Evolutionary conservation across 2,329 filamentous ascomycete genomes (phyloP).

Genomic region (Didymella glomerata): DNA sequence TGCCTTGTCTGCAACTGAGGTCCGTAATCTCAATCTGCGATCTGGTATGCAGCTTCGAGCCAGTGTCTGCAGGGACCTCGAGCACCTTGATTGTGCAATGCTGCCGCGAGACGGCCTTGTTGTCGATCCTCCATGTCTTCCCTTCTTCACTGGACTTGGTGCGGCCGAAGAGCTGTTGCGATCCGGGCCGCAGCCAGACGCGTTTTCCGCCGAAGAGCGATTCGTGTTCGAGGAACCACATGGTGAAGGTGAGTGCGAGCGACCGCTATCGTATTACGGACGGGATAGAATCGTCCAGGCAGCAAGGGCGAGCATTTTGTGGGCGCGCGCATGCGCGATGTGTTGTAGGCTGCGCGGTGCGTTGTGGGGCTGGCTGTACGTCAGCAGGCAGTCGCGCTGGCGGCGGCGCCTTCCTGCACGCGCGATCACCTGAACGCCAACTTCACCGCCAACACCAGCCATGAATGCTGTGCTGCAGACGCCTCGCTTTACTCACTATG

Average conservation of each 20-base stretch:
- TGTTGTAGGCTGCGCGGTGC: constrained; percentile 11
- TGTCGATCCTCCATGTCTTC: constrained; percentile 67
- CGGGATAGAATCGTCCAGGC: constrained; percentile 1
- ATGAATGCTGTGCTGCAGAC: not conserved
- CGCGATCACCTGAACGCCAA: constrained; percentile 21
- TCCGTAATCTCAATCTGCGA: constrained; percentile 80
- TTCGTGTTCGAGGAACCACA: constrained; percentile 66
- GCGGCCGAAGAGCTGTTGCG: constrained; percentile 84
- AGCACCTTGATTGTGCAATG: constrained; percentile 82
- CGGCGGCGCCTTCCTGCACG: constrained; percentile 11
- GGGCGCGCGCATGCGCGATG: constrained; percentile 1
- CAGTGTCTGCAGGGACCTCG: constrained; percentile 70
- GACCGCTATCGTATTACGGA: constrained; percentile 14
- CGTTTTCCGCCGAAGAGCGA: constrained; percentile 67
- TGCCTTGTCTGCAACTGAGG: constrained; percentile 81
- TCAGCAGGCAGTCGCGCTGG: constrained; percentile 15
- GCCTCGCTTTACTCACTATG: not conserved
- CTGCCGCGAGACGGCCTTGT: constrained; percentile 86
- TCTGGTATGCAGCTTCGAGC: constrained; percentile 68
- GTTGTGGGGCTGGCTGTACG: constrained; percentile 19
- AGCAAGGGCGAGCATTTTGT: constrained; percentile 1
- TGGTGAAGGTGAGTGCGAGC: constrained; percentile 30
- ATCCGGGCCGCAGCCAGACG: constrained; percentile 86
- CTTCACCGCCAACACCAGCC: not conserved
- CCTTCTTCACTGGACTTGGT: constrained; percentile 64